These are phyloP conservation scores for Boletus sp. DNA, from an alignment of 768 basidiomycete species.

Conservation along the genomic window DNA sequence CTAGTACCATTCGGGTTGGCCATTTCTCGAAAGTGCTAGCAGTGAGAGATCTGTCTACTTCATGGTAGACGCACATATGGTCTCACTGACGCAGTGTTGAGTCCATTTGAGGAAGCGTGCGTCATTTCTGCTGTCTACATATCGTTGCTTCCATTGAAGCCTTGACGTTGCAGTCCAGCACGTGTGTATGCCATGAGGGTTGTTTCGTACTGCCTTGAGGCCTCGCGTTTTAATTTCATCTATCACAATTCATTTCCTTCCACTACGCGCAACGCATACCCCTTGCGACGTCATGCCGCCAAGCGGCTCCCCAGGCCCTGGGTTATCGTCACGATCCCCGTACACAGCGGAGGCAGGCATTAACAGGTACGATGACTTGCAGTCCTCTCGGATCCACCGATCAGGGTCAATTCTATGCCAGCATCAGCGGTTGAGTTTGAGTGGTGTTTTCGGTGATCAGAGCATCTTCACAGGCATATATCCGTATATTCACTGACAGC, in stretches of 20 bases:
- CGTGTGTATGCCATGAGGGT: neutral
- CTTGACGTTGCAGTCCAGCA: neutral
- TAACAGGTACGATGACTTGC: neutral
- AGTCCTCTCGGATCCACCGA: neutral
- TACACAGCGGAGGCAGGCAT: neutral
- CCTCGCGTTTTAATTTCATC: too few species aligned
- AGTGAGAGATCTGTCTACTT: neutral
- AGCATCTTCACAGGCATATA: neutral
- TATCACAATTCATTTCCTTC: too few species aligned
- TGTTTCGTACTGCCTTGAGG: neutral
- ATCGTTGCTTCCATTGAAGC: neutral
- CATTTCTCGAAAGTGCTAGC: neutral
- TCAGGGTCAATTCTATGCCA: neutral
- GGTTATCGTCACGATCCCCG: too few species aligned
- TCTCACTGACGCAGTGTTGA: neutral
- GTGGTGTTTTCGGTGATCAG: neutral
- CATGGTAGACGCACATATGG: neutral
- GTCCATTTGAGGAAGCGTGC: neutral
- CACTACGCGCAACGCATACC: neutral
- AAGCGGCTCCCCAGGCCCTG: neutral
- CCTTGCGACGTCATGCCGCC: neutral
- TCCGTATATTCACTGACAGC: neutral
- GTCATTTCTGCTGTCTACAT: neutral
- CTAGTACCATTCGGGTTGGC: neutral
- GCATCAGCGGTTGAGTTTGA: neutral